Evolutionary conservation across 441 rosid genomes (phyloP).

Genomic region (Erodium moschatum): DNA sequence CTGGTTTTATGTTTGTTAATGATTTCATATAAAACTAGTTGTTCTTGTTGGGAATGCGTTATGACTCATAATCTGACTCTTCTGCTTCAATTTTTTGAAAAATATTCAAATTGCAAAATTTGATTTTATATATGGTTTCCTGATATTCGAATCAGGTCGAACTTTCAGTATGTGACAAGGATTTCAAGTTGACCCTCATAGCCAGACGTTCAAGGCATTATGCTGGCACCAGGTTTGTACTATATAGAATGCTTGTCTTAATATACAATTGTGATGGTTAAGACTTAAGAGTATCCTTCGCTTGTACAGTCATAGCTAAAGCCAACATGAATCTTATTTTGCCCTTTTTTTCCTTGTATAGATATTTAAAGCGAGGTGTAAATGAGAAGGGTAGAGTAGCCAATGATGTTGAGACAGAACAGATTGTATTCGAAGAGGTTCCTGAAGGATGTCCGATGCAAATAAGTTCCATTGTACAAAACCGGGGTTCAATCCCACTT

Average conservation of each 20-base stretch:
- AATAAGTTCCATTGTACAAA: slow-evolving; percentile 86
- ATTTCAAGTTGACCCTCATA: slow-evolving; percentile 70
- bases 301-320: not conserved
- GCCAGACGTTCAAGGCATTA: slow-evolving; percentile 96
- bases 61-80: not conserved
- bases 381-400: slow-evolving; percentile 95
- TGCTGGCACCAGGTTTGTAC: slow-evolving; percentile 80
- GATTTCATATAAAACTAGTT: not conserved
- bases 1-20: not conserved
- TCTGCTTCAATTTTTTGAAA: not conserved
- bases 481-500: slow-evolving; percentile 96
- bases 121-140: slow-evolving; percentile 11
- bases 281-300: not conserved
- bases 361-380: slow-evolving; percentile 95
- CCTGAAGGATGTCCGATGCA: slow-evolving; percentile 63
- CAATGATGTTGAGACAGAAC: slow-evolving; percentile 98
- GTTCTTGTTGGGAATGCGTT: no score
- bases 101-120: not conserved
- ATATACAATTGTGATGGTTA: not conserved
- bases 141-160: slow-evolving; percentile 40
- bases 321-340: slow-evolving; percentile 12
- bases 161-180: slow-evolving; percentile 61
- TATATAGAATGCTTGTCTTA: not conserved
- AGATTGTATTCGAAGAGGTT: slow-evolving; percentile 78
- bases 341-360: slow-evolving; percentile 23